Percentiles rank a stretch among this genome's conserved stretches.
Evolutionary conservation across 345 rosid genomes (phyloP).

Genomic region (Pelargonium nanum): DNA sequence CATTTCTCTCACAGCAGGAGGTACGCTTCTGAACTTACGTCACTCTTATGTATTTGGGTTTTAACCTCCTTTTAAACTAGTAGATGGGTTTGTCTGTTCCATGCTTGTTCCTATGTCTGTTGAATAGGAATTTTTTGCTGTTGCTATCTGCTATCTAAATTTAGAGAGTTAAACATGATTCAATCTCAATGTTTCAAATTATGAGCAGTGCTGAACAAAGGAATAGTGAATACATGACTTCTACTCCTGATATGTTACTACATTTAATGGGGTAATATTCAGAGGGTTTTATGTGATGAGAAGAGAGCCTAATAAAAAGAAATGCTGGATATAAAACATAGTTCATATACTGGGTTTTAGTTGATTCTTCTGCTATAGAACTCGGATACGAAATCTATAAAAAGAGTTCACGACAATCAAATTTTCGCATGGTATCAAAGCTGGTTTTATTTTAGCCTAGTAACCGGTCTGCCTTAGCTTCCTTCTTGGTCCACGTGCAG

Average conservation of each 20-base stretch:
- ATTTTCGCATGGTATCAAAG: no score
- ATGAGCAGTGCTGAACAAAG: background rate
- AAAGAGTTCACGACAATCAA: no score
- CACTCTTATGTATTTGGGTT: background rate
- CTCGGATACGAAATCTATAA: no score
- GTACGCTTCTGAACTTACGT: constrained; percentile 28
- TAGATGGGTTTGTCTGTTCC: background rate
- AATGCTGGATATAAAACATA: no score
- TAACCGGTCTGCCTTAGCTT: no score
- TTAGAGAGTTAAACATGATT: background rate
- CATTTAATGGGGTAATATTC: background rate
- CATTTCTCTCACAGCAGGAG: constrained; percentile 63
- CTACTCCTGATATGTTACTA: background rate
- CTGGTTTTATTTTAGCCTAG: no score
- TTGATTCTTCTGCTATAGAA: no score
- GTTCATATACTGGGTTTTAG: no score
- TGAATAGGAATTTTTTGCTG: background rate
- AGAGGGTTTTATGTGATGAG: no score
- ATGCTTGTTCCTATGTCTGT: background rate
- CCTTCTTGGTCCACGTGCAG: no score
- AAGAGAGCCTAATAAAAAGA: no score
- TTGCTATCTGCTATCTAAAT: background rate
- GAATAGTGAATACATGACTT: background rate
- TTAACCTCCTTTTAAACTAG: background rate
- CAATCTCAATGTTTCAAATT: background rate